Evolutionary conservation across 2,329 filamentous ascomycete species (phyloP), one percentile per base, ranked within the genome.

Genomic region (Fusarium longipes): DNA sequence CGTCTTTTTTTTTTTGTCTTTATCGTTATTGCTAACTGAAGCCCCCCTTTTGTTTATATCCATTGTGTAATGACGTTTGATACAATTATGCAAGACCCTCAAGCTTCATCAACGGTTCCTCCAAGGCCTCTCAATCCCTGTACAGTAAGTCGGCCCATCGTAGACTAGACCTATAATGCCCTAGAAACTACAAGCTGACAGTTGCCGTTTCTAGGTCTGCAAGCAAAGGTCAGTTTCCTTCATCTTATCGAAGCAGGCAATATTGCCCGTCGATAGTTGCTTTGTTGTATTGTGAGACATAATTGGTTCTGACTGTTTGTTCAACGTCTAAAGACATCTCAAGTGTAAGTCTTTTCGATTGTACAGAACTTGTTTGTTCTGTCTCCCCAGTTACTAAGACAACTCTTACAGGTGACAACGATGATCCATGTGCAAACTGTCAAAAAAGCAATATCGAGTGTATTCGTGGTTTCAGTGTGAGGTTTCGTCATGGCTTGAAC

Each of bases 401-500:
- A n/a, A 52, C 17, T 8, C 29, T 3, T 33, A 53, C 22, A 73
- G 70, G 70, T n/a, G 70, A 73, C 36, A 58, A 55, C 49, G 58
- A 70, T 24, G 54, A 62, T 1, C 59, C 61, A 14, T 75, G 74
- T 36, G 58, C 72, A 24, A 76, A 73, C 48, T 75, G 74, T 17
- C 73, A 58, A 25, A 74, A 71, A 20, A 72, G 61, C 20, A 68
- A 67, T 8, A 56, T 63, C 9, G 73, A 76, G 11, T 75, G 74
- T n/a, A 44, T 73, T 22, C 71, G 74, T 27, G 73, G 73, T 10
- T 71, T 70, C 27, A 72, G 66, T 24, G 71, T 75, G 7, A 71
- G 73, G 18, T 75, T 75, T 20, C 71, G 74, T 2, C 74, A 75
- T 63, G 70, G 64, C 3, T 29, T 74, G 36, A 75, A 75, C 29